These are phyloP conservation scores for Pterulicium gracile DNA, from an alignment of 1,284 basidiomycete species.

Conservation along the genomic window DNA sequence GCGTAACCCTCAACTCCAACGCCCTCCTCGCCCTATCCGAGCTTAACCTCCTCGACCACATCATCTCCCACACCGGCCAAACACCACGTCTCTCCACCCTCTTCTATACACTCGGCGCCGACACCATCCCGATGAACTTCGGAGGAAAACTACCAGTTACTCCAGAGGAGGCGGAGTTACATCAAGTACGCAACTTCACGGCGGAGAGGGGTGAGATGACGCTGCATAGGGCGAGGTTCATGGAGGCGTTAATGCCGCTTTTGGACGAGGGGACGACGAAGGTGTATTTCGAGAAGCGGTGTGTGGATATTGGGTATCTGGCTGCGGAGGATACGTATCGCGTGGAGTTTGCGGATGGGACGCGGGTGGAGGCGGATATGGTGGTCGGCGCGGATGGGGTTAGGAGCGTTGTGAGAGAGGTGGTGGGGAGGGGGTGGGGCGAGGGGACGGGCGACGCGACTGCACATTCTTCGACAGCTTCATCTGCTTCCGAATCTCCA, in stretches of 20 bases:
- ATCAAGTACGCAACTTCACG: background rate
- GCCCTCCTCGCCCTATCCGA: background rate
- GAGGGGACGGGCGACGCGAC: background rate
- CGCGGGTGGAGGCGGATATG: constrained; percentile 6
- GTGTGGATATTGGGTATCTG: background rate
- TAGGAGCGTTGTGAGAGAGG: constrained; percentile 3
- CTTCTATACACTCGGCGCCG: background rate
- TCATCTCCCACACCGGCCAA: background rate
- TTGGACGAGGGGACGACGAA: background rate
- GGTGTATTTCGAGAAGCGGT: background rate
- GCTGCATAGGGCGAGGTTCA: background rate
- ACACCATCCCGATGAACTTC: background rate
- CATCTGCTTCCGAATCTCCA: too few relatives aligned
- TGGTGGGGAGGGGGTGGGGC: background rate
- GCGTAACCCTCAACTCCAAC: background rate
- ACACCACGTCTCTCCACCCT: background rate
- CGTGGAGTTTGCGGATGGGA: constrained; percentile 8
- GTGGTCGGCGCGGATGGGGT: constrained; percentile 12
- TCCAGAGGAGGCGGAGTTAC: too few relatives aligned
- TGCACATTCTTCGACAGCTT: too few relatives aligned
- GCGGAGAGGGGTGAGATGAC: background rate
- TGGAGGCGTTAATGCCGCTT: background rate
- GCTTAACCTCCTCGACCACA: background rate
- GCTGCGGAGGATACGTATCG: background rate
- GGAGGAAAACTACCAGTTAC: too few relatives aligned